Base-by-base conservation (phyloP, 495 filamentous ascomycete genomes). In the Aspergillus nanangensis region DNA sequence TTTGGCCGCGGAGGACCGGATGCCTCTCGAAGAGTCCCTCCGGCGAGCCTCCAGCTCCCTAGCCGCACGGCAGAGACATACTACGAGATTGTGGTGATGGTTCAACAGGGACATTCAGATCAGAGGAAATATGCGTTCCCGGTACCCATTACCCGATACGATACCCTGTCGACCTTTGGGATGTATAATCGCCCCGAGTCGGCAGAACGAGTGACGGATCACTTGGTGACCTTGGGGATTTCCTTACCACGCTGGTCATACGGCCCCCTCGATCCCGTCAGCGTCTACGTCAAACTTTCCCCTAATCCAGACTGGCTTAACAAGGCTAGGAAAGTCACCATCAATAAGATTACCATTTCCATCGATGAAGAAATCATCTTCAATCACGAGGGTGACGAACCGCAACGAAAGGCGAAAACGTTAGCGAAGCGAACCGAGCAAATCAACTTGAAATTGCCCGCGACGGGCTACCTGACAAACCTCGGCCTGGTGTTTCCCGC, bases 141-240 rank as follows among this genome's bases (percentile, higher is more conserved):
- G 1, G 87, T 97, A 1, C 94, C 93, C 10, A 81, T 98, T 50
- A 78, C 83, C 50, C 78, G 93, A 52, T 98, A 96, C 67, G 93
- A 98, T 64, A 98, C 90, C 3, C 73, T 98, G 22, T 96, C 91
- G 18, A 97, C 93, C 23, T 98, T 97, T 66, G 94, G 93, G 62
- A 98, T 98, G 93, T 98, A 96, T 70, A 96, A 97, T 67, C 83
- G 90, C 21, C 93, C 90, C 8, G 93, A 96, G 63, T 83, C 81
- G 41, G 87, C 87, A 38, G 87, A 95, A 50, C 78, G 78, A 41
- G 84, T 90, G 43, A 78, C 87, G 31, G 93, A 98, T 65, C 91
- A 95, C 60, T 67, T 97, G 42, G 91, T 98, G 33, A 95, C 89
- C 13, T 69, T 98, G 45, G 86, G 87, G 14, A 94, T 96, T 44